Evolutionary conservation across 805 yeast species (phyloP).

Genomic region (Hanseniaspora singularis): DNA sequence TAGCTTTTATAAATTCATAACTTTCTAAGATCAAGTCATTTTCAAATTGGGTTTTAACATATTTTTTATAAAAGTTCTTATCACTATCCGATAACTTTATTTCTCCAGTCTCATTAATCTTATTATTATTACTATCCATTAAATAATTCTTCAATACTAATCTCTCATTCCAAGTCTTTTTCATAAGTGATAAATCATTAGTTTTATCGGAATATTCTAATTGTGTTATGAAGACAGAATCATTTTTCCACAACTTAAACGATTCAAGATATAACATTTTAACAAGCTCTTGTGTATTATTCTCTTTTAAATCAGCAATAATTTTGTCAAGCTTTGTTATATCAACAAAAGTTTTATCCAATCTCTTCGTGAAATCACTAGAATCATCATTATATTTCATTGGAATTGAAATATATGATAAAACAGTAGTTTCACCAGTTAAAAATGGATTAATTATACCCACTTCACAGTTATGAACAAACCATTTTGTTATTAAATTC

Average conservation of each 20-base stretch:
- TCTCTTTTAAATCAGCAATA: neutral
- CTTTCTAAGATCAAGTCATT: constrained; percentile 9
- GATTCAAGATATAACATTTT: constrained; percentile 2
- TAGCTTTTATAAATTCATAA: neutral
- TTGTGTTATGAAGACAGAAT: neutral
- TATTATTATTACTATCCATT: neutral
- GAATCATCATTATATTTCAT: neutral
- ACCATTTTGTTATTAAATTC: constrained; percentile 1
- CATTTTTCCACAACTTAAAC: constrained; percentile 8
- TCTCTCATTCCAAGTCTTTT: constrained; percentile 11
- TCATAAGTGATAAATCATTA: neutral
- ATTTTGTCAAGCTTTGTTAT: neutral
- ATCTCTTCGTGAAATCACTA: constrained; percentile 4
- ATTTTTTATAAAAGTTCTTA: constrained; percentile 3
- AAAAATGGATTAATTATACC: neutral
- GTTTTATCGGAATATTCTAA: neutral
- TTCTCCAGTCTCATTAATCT: neutral
- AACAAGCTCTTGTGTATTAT: neutral
- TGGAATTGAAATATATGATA: constrained; percentile 1
- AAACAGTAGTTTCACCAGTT: neutral
- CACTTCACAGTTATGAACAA: neutral
- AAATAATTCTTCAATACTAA: neutral
- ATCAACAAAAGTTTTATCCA: neutral
- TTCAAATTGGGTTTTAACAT: neutral
- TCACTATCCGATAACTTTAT: neutral